Evolutionary conservation across 2,329 filamentous ascomycete genomes (phyloP), one percentile per base, ranked within the genome.

Genomic region (Cladorrhinum sp.): DNA sequence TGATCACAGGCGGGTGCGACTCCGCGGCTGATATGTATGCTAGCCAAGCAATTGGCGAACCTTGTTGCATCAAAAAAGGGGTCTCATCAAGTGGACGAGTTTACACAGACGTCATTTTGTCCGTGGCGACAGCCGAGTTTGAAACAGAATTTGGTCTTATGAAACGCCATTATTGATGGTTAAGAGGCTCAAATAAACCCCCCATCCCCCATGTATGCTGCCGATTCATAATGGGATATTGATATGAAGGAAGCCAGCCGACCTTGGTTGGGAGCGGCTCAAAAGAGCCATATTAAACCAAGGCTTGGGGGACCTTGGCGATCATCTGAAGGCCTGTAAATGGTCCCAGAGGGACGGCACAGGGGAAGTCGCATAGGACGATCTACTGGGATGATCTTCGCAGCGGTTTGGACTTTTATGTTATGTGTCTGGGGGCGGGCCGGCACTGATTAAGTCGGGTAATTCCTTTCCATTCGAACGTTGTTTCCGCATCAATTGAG

Each of bases 1-100:
- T 36, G 32, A 50, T 32, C 55, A 45, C 18, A 41, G 12, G 36
- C 41, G 36, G 36, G 55, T 25, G 55, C n/a, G 25, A 16, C 50
- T 27, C 55, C 50, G 59, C 41, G 50, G 50, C 41, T 48, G 55
- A 20, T 57, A 23, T 41, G 13, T 13, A 41, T 41, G 36, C 36
- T 8, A 13, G 36, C 25, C 25, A 29, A 29, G 25, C 4, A 8
- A 3, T 41, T 41, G 36, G 32, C 12, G 27, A 32, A 36, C 2
- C 32, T 36, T n/a, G n/a, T n/a, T n/a, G n/a, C n/a, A n/a, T n/a
- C n/a, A n/a, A n/a, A n/a, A n/a, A n/a, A n/a, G n/a, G n/a, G n/a
- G n/a, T n/a, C n/a, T n/a, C n/a, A n/a, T n/a, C n/a, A n/a, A n/a
- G n/a, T n/a, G n/a, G n/a, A n/a, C n/a, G n/a, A n/a, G n/a, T n/a